Evolutionary conservation across 768 basidiomycete genomes (phyloP).

Genomic region (Asterophora parasitica): DNA sequence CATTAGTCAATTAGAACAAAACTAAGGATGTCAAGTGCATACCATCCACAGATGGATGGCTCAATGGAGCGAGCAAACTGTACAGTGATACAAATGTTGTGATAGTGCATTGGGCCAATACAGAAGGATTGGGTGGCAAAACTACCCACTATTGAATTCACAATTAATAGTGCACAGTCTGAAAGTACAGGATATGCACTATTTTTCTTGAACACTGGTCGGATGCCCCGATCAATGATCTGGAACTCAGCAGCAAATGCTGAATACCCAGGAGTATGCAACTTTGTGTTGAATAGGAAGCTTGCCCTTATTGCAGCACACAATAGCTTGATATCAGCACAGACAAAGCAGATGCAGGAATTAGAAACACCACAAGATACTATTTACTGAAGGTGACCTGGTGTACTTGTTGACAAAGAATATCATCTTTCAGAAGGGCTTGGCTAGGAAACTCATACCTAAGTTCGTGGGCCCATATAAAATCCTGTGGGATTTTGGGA

Average conservation of each 20-base stretch:
- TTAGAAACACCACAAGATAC: background rate
- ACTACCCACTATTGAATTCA: background rate
- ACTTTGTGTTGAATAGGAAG: constrained; percentile 2
- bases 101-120: background rate
- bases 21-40: constrained; percentile 11
- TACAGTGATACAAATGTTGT: constrained; percentile 7
- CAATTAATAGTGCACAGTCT: background rate
- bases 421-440: constrained; percentile 2
- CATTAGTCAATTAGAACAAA: background rate
- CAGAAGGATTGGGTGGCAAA: constrained; percentile 13
- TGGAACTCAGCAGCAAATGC: background rate
- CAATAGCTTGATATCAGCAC: constrained; percentile 3
- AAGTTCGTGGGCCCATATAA: constrained; percentile 11
- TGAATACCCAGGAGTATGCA: constrained; percentile 1
- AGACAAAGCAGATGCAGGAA: constrained; percentile 4
- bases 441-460: constrained; percentile 4
- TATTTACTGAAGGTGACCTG: constrained; percentile 6
- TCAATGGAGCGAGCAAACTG: background rate
- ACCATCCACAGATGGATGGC: no score
- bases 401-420: constrained; percentile 5
- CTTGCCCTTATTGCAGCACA: constrained; percentile 5
- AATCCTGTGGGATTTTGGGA: constrained; percentile 4
- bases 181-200: background rate
- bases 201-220: background rate
- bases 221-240: constrained; percentile 6